Base-by-base conservation (phyloP, 2,329 filamentous ascomycete genomes). In the Leptographium flavum region DNA sequence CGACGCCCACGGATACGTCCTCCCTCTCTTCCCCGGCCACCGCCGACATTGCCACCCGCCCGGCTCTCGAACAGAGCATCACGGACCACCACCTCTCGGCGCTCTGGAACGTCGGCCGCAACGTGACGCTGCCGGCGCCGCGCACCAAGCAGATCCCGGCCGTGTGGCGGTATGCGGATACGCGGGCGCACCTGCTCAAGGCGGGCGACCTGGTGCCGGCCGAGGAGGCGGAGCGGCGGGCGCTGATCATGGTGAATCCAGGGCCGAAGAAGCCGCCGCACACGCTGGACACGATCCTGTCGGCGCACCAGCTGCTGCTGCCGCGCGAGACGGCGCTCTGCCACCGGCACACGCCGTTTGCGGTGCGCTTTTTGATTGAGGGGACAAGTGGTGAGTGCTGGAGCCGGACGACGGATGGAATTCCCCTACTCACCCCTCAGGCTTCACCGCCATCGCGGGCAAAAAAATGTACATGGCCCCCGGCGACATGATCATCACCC, bases 391-490 rank as follows among this genome's bases (percentile, higher is more conserved):
- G n/a, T n/a, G n/a, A n/a, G n/a, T n/a, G n/a, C n/a, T n/a, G n/a
- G n/a, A n/a, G n/a, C n/a, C n/a, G n/a, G n/a, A n/a, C n/a, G n/a
- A n/a, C n/a, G n/a, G n/a, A n/a, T n/a, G n/a, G n/a, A n/a, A n/a
- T n/a, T n/a, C n/a, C n/a, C n/a, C n/a, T n/a, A n/a, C n/a, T n/a
- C n/a, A n/a, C 4, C 54, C 63, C 6, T 67, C 66, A 3, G 70
- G 71, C 4, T 75, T 73, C 52, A 75, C 72, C 0, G 71, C 71
- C 3, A 67, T 75, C 0, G 65, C 72, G n/a, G 70, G 71, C 11
- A 52, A 55, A 4, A 60, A 66, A 17, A 66, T 75, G 25, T 50
- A 55, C 3, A 74, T 76, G 68, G 53, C 63, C 21, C 58, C 62
- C 0, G 66, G 71, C 17, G 71, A 75, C 51, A 69, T 75, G 3